Evolutionary conservation across 2,329 filamentous ascomycete species (phyloP).

Genomic region (Calonectria hawksworthii): DNA sequence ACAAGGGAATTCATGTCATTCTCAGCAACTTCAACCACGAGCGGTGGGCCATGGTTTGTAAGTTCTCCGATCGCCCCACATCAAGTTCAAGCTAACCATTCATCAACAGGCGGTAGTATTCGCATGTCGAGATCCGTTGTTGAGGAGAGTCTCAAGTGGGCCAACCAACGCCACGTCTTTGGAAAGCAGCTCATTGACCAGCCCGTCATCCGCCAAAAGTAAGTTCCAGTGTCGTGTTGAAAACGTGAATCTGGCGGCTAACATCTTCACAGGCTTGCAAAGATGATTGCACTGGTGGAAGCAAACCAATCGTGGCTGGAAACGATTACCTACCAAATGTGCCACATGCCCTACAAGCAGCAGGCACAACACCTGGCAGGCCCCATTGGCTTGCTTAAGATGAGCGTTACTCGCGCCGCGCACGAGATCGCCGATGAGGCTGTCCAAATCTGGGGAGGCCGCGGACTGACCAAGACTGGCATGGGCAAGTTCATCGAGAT

Average conservation of each 20-base stretch:
- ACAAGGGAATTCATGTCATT: conserved; percentile 88
- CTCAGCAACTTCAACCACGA: conserved; percentile 92
- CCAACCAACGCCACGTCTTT: conserved; percentile 87
- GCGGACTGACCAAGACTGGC: conserved; percentile 82
- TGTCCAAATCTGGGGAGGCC: conserved; percentile 88
- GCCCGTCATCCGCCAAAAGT: conserved; percentile 85
- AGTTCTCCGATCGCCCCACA: conserved; percentile 47
- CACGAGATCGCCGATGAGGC: conserved; percentile 88
- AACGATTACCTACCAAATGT: conserved; percentile 90
- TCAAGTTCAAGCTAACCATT: conserved; percentile 52
- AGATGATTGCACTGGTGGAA: conserved; percentile 87
- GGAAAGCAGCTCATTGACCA: conserved; percentile 86
- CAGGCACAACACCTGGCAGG: conserved; percentile 83
- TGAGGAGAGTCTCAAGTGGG: conserved; percentile 90
- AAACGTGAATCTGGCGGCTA: no score
- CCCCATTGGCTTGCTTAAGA: conserved; percentile 86
- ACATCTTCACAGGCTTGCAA: conserved; percentile 67
- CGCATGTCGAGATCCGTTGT: conserved; percentile 75
- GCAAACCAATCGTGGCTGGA: conserved; percentile 90
- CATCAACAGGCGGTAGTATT: background rate
- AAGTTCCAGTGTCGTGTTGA: no score
- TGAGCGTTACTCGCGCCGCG: conserved; percentile 79
- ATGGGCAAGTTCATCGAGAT: conserved; percentile 89
- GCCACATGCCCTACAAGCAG: conserved; percentile 82
- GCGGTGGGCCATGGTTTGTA: conserved; percentile 80